Evolutionary conservation across 2,329 filamentous ascomycete species (phyloP), one percentile per base, ranked within the genome.

Genomic region (Paraphoma chrysanthemicola): DNA sequence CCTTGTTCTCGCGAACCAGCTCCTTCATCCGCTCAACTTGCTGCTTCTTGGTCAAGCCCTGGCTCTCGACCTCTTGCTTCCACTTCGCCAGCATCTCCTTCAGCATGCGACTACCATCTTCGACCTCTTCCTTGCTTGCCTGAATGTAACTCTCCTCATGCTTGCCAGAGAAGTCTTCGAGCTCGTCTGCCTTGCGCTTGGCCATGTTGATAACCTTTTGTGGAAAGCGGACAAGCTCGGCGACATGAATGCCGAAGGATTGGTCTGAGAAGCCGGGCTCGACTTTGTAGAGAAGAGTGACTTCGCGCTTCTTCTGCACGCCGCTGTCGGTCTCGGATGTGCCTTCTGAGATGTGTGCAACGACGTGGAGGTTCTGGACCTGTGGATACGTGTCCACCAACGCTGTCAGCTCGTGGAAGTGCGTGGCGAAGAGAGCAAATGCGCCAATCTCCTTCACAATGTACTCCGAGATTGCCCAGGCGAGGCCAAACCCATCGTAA

Each of bases 121-220:
- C 93, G 0, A 98, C 90, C 65, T 99, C 93, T 62, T 93, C 86
- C 69, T 92, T 93, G 62, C 85, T 90, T 10, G 69, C 73, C 12
- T 73, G 66, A 41, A 73, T 73, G 44, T 67, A 77, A 2, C 69
- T 68, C 17, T 78, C 83, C 59, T 91, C 88, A 67, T 91, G 88
- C 79, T 93, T 93, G 48, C 86, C 86, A 0, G 91, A 90, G 69
- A 99, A 99, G 75, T 99, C 95, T 76, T 99, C 95, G 36, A 99
- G 84, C 82, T 99, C 96, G 76, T 98, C 95, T 0, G 95, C 95
- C 81, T 99, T 99, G 67, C 95, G 87, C 80, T 96, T 96, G n/a
- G 95, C 95, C 96, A 99, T 99, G 62, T 93, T 92, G 58, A 99
- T 91, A 14, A 99, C 96, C 80, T 99, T 99, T 67, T 92, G 89